Evolutionary conservation across 202 grass and related monocot species (phyloP).

Genomic region (Miscanthus sacchariflorus): DNA sequence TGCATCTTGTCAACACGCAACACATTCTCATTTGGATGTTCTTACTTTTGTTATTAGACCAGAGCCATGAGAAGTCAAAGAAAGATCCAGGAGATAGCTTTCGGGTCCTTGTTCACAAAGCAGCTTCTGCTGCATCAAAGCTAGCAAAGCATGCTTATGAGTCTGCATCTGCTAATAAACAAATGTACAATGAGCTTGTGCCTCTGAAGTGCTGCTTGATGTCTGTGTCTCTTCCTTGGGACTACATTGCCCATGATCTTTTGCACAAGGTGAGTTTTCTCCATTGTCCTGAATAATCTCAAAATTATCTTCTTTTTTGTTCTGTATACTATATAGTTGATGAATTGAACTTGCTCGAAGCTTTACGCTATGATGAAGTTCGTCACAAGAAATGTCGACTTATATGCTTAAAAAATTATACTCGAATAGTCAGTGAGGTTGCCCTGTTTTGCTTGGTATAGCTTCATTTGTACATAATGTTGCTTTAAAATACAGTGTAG

Average conservation of each 20-base stretch:
- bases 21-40: constrained; percentile 21
- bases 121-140: constrained; percentile 78
- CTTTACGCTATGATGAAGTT: not conserved
- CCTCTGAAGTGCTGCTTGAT: constrained; percentile 95
- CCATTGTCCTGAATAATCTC: not conserved
- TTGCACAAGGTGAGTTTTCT: constrained; percentile 77
- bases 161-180: constrained; percentile 53
- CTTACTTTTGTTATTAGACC: constrained; percentile 56
- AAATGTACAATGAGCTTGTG: constrained; percentile 64
- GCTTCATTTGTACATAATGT: not conserved
- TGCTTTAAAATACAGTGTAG: not conserved
- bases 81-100: constrained; percentile 72
- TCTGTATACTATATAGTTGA: not conserved
- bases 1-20: constrained; percentile 4
- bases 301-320: not conserved
- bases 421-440: not conserved
- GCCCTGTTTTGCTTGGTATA: not conserved
- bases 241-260: constrained; percentile 78
- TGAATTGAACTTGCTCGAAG: not conserved
- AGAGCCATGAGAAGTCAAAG: constrained; percentile 60
- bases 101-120: constrained; percentile 71
- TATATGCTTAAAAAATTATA: not conserved
- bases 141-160: constrained; percentile 75
- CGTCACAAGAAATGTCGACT: not conserved
- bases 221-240: constrained; percentile 97